These are phyloP conservation scores for Tetrastigma voinierianum DNA, from an alignment of 164 flowering plant genomes.

Conservation along the genomic window DNA sequence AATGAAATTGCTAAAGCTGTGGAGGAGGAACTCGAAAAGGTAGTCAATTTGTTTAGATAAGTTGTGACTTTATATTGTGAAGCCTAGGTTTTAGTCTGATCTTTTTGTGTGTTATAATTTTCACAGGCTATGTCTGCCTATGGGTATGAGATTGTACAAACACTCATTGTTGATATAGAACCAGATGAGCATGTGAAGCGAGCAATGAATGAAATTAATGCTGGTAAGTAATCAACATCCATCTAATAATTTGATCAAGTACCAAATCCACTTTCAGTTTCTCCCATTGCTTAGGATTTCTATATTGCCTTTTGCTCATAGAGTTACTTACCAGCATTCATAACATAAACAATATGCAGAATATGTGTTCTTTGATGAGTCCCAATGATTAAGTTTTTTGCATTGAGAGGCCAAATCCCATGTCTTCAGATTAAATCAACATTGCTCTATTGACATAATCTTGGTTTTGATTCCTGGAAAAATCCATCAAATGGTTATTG, in stretches of 20 bases:
- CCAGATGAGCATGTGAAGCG: slow-evolving; percentile 86
- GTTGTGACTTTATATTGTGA: neutral
- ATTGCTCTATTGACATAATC: too few species aligned
- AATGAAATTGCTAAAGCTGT: slow-evolving; percentile 67
- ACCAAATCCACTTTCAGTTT: too few species aligned
- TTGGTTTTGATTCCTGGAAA: too few species aligned
- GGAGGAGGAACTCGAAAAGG: slow-evolving; percentile 71
- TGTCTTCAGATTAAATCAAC: too few species aligned
- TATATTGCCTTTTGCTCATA: too few species aligned
- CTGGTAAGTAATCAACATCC: slow-evolving; percentile 44
- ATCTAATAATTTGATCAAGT: neutral
- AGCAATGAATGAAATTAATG: slow-evolving; percentile 94
- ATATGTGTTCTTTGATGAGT: too few species aligned
- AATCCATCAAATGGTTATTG: too few species aligned
- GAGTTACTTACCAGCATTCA: too few species aligned
- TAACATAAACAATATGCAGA: too few species aligned
- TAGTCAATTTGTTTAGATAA: slow-evolving; percentile 4
- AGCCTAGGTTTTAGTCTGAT: neutral
- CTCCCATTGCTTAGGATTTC: too few species aligned
- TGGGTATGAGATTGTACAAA: slow-evolving; percentile 85
- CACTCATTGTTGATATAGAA: slow-evolving; percentile 78
- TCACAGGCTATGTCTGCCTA: slow-evolving; percentile 73
- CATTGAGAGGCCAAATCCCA: too few species aligned
- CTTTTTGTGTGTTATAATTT: neutral
- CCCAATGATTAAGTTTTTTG: too few species aligned